Percentiles rank a stretch among this genome's conserved stretches.
Conservation (phyloP, 768 basidiomycete genomes). For the Russula emetica region DNA sequence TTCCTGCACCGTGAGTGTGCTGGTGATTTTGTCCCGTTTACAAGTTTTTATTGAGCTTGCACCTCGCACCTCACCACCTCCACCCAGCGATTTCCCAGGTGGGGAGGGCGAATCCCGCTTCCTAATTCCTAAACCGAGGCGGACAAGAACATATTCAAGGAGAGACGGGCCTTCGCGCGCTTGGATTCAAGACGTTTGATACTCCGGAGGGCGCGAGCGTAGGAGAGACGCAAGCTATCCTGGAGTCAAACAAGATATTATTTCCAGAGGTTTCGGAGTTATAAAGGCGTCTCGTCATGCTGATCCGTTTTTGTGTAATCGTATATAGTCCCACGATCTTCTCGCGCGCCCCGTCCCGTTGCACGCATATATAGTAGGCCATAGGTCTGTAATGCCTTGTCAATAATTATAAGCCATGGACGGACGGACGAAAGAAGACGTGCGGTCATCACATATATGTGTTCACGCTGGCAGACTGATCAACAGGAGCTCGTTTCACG, state of each 20-base stretch:
- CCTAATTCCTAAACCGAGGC: slow-evolving; percentile 42
- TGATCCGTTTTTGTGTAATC: neutral
- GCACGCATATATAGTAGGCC: too few species aligned
- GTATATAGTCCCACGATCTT: neutral
- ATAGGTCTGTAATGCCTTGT: too few species aligned
- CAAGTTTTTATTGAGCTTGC: neutral
- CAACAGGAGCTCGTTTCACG: too few species aligned
- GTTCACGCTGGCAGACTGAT: too few species aligned
- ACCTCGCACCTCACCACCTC: neutral
- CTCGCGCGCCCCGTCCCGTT: too few species aligned
- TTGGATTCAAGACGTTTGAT: slow-evolving; percentile 25
- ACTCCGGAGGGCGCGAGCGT: slow-evolving; percentile 2
- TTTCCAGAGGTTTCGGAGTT: neutral
- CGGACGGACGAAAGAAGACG: too few species aligned
- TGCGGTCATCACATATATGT: too few species aligned
- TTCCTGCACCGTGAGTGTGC: slow-evolving; percentile 48
- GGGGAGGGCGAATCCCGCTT: slow-evolving; percentile 41
- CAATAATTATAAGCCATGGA: too few species aligned
- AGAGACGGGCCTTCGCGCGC: slow-evolving; percentile 15
- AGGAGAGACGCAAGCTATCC: slow-evolving; percentile 15
- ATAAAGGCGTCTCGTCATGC: neutral
- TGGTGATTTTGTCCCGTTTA: neutral
- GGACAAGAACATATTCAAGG: slow-evolving; percentile 37
- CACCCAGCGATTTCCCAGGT: slow-evolving; percentile 52
- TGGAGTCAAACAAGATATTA: slow-evolving; percentile 18